A percentile compares a stretch with the other conserved stretches of the same genome.
Conservation (phyloP, 345 rosid species). For the Salix koriyanagi region DNA sequence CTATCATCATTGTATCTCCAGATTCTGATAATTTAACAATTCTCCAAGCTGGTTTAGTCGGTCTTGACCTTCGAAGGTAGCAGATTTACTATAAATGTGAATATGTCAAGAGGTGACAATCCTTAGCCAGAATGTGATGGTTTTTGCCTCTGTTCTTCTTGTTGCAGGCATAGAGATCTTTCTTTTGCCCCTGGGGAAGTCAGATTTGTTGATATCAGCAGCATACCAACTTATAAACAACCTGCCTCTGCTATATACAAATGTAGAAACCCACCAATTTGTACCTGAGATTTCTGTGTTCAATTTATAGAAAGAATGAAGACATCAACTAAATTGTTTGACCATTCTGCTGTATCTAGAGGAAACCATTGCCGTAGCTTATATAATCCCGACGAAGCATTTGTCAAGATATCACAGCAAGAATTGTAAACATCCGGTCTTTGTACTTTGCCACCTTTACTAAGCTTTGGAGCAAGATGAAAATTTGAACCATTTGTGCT, state of each 20-base stretch:
- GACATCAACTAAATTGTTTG: not conserved
- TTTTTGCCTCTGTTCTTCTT: not conserved
- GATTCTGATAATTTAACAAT: constrained; percentile 87
- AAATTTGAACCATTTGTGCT: too few species aligned
- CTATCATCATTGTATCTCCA: constrained; percentile 68
- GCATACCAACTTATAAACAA: constrained; percentile 77
- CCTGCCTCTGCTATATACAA: constrained; percentile 82
- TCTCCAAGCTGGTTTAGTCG: constrained; percentile 76
- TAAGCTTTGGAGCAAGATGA: too few species aligned
- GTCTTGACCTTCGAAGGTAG: constrained; percentile 84
- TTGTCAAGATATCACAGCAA: too few species aligned
- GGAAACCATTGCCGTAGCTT: too few species aligned
- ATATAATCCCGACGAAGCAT: too few species aligned
- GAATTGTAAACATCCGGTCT: too few species aligned
- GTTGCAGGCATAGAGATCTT: constrained; percentile 70
- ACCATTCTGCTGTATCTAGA: not conserved
- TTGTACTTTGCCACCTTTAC: too few species aligned
- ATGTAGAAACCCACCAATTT: constrained; percentile 72
- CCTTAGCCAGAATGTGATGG: not conserved
- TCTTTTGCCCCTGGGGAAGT: constrained; percentile 76
- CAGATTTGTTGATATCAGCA: constrained; percentile 58
- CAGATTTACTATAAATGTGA: not conserved
- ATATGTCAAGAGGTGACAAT: not conserved
- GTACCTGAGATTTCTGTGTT: constrained; percentile 35
- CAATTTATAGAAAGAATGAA: not conserved